A percentile compares a stretch with the other conserved stretches of the same genome.
phyloP scores from a whole-genome alignment of 2,329 filamentous ascomycete species.

The Catunica adiposa region DNA sequence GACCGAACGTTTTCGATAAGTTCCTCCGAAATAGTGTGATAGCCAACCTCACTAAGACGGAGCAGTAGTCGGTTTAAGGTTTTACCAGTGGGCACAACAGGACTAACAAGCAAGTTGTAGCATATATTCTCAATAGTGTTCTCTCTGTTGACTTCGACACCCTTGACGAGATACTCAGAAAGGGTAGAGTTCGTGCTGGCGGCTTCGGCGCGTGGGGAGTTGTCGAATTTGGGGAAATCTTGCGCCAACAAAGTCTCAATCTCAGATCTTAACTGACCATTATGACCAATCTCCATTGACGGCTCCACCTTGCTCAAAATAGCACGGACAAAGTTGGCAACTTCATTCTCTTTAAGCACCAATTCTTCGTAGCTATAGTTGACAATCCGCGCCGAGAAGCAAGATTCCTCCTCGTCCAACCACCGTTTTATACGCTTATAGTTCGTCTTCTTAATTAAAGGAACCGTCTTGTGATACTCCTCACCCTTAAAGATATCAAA shows the following conservation, averaged over 20 bases:
- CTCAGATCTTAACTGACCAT: slow-evolving; percentile 2
- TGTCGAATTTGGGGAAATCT: slow-evolving; percentile 9
- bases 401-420: slow-evolving; percentile 6
- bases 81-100: slow-evolving; percentile 45
- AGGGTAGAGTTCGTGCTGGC: slow-evolving; percentile 8
- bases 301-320: slow-evolving; percentile 10
- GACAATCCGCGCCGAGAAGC: not conserved
- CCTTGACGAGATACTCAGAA: slow-evolving; percentile 9
- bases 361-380: slow-evolving; percentile 7
- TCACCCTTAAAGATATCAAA: slow-evolving; percentile 8
- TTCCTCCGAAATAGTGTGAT: slow-evolving; percentile 33
- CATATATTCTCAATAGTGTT: slow-evolving; percentile 30
- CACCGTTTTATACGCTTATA: slow-evolving; percentile 12
- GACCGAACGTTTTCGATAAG: slow-evolving; percentile 20
- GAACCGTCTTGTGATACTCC: slow-evolving; percentile 12
- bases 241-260: slow-evolving; percentile 11
- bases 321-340: slow-evolving; percentile 11
- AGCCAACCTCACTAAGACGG: slow-evolving; percentile 40
- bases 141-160: slow-evolving; percentile 4
- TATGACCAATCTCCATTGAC: not conserved
- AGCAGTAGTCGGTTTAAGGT: slow-evolving; percentile 56
- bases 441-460: slow-evolving; percentile 12
- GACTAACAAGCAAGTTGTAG: slow-evolving; percentile 49
- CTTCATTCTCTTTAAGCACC: slow-evolving; percentile 3
- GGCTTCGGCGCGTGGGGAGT: not conserved